These are phyloP conservation scores for Primulina tabacum DNA, from an alignment of 257 asterid species.

Conservation along the genomic window DNA sequence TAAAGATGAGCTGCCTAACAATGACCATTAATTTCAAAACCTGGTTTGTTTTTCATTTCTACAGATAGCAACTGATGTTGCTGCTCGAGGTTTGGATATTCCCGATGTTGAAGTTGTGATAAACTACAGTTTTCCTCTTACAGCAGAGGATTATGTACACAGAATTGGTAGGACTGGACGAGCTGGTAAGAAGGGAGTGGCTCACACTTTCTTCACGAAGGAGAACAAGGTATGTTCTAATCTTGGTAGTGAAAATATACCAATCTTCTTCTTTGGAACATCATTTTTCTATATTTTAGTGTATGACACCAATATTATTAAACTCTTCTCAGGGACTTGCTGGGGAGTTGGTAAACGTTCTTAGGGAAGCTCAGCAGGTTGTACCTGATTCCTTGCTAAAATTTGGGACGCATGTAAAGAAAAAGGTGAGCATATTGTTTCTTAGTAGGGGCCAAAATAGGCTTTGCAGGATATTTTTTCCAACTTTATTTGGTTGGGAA, in stretches of 20 bases:
- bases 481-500: no score
- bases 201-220: conserved; percentile 95
- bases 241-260: background rate
- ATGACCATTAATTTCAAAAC: background rate
- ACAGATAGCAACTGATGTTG: conserved; percentile 99
- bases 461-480: no score
- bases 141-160: conserved; percentile 95
- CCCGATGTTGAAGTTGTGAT: conserved; percentile 97
- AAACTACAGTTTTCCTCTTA: conserved; percentile 93
- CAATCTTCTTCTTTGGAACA: background rate
- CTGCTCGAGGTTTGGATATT: conserved; percentile 95
- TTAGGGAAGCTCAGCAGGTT: conserved; percentile 85
- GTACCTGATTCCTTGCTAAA: conserved; percentile 80
- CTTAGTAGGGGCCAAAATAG: background rate
- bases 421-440: conserved; percentile 50
- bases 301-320: conserved; percentile 4
- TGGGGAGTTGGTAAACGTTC: conserved; percentile 93
- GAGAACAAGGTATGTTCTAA: conserved; percentile 69
- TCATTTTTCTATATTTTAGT: no score
- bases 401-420: conserved; percentile 97
- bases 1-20: background rate
- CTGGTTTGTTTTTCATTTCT: conserved; percentile 20
- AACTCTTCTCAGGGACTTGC: conserved; percentile 63
- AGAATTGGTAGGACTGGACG: conserved; percentile 98
- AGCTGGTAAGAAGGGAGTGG: conserved; percentile 99